These are phyloP conservation scores for Theileria equi DNA, from an alignment of 169 alveolate genomes.

Conservation along the genomic window DNA sequence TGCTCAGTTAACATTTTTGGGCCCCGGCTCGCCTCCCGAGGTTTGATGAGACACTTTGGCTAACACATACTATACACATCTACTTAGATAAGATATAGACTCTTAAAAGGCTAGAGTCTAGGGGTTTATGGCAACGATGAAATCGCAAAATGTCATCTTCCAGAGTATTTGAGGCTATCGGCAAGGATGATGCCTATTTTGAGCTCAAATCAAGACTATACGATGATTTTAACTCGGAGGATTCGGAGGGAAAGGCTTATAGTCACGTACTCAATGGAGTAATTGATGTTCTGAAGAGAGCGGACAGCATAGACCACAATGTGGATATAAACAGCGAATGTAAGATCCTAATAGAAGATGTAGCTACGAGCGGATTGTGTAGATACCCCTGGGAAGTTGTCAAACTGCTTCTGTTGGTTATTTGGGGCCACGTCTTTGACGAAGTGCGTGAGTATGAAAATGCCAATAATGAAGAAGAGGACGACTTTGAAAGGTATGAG, in stretches of 20 bases:
- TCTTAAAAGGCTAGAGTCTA: too few species aligned
- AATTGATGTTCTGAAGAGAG: background rate
- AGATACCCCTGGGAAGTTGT: conserved; percentile 58
- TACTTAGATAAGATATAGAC: too few species aligned
- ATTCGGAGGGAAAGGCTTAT: conserved; percentile 1
- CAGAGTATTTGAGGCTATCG: conserved; percentile 13
- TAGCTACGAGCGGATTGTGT: conserved; percentile 24
- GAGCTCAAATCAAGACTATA: conserved; percentile 8
- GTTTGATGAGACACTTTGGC: too few species aligned
- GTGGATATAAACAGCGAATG: conserved; percentile 40
- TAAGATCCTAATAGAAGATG: conserved; percentile 20
- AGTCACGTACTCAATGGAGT: conserved; percentile 21
- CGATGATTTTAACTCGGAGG: conserved; percentile 7
- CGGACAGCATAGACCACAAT: background rate
- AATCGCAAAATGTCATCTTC: too few species aligned
- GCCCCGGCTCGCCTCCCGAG: too few species aligned
- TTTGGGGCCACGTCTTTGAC: conserved; percentile 43
- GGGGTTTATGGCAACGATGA: too few species aligned
- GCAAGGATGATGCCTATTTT: conserved; percentile 8
- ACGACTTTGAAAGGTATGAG: background rate
- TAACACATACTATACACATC: too few species aligned
- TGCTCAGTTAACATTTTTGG: too few species aligned
- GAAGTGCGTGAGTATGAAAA: conserved; percentile 25
- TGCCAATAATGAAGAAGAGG: background rate
- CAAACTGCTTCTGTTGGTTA: conserved; percentile 38